These are phyloP conservation scores for Kodamaea leandrae DNA, from an alignment of 805 yeast species.

Conservation along the genomic window DNA sequence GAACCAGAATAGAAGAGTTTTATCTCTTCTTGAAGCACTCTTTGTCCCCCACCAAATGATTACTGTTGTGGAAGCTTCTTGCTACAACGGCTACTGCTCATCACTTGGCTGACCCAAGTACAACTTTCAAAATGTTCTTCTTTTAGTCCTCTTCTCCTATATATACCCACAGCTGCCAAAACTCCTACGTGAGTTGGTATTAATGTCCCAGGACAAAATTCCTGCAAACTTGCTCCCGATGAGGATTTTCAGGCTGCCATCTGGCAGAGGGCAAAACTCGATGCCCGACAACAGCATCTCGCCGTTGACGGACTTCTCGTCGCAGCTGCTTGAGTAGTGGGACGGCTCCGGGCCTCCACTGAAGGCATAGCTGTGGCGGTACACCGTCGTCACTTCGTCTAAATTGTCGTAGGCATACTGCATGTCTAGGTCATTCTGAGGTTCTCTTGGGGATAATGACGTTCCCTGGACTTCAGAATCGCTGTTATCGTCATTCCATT, in stretches of 20 bases:
- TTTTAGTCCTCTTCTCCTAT: neutral
- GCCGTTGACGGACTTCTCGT: conserved; percentile 37
- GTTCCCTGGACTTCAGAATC: conserved; percentile 11
- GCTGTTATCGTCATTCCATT: conserved; percentile 14
- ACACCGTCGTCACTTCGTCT: conserved; percentile 4
- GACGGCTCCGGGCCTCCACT: conserved; percentile 12
- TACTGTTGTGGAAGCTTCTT: no score
- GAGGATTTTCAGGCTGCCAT: conserved; percentile 21
- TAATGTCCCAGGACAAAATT: conserved; percentile 65
- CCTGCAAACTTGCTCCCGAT: conserved; percentile 57
- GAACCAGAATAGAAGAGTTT: no score
- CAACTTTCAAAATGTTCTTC: no score
- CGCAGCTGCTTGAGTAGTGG: conserved; percentile 23
- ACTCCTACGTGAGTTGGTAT: conserved; percentile 60
- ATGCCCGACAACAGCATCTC: conserved; percentile 44
- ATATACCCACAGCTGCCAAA: conserved; percentile 52
- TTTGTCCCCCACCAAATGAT: no score
- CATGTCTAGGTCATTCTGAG: conserved; percentile 8
- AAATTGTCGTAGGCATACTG: conserved; percentile 25
- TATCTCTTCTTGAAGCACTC: no score
- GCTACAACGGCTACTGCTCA: no score
- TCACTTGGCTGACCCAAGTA: no score
- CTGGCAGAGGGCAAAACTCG: conserved; percentile 21
- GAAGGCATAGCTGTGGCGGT: conserved; percentile 1
- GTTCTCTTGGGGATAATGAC: conserved; percentile 8